Evolutionary conservation across 805 yeast genomes (phyloP).

Genomic region (Yueomyces sinensis): DNA sequence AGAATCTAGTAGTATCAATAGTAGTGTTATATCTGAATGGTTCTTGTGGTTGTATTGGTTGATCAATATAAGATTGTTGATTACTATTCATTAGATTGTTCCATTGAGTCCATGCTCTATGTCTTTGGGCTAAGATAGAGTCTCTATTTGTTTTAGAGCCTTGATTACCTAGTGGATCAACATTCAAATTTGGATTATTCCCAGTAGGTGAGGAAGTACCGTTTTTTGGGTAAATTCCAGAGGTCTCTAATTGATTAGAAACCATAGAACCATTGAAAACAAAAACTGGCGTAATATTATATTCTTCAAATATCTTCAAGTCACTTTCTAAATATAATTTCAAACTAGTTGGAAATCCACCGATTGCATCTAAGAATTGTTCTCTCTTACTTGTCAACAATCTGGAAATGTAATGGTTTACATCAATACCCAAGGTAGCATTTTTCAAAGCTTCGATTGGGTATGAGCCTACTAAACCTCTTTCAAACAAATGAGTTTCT

Average conservation of each 20-base stretch:
- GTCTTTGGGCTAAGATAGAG: conserved; percentile 30
- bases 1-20: conserved; percentile 35
- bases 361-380: conserved; percentile 59
- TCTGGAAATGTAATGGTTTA: conserved; percentile 59
- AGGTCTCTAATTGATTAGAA: conserved; percentile 21
- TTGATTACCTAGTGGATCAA: background rate
- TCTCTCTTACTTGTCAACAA: conserved; percentile 51
- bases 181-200: conserved; percentile 3
- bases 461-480: conserved; percentile 43
- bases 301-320: conserved; percentile 43
- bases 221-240: conserved; percentile 4
- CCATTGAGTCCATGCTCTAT: conserved; percentile 33
- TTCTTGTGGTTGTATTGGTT: conserved; percentile 27
- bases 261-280: conserved; percentile 58
- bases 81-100: conserved; percentile 25
- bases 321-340: conserved; percentile 46
- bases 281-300: conserved; percentile 64
- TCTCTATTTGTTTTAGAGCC: conserved; percentile 15
- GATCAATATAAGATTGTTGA: conserved; percentile 20
- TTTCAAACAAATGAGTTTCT: conserved; percentile 57
- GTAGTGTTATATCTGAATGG: conserved; percentile 43
- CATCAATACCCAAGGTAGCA: conserved; percentile 73
- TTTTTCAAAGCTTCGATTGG: conserved; percentile 54
- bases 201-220: conserved; percentile 1
- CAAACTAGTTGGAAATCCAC: conserved; percentile 64